A percentile compares a stretch with the other conserved stretches of the same genome.
phyloP scores from a whole-genome alignment of 2,329 filamentous ascomycete genomes.

The Hypocreales sp. region DNA sequence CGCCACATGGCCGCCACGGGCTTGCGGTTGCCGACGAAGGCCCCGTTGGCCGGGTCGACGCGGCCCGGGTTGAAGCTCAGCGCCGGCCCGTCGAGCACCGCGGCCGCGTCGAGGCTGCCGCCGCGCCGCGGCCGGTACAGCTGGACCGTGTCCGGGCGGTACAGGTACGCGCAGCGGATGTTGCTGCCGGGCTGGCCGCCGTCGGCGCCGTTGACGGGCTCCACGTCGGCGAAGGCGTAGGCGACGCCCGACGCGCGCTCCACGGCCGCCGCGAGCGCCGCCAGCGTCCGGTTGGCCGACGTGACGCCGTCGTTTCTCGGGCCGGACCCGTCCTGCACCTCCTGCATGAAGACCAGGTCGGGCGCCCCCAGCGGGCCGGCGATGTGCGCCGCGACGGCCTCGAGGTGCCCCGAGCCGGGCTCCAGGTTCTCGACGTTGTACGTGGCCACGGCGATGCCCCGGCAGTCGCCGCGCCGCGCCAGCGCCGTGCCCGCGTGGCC shows the following conservation, averaged over 20 bases:
- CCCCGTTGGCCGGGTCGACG: constrained; percentile 44
- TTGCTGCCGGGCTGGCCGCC: constrained; percentile 56
- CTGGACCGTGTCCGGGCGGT: constrained; percentile 41
- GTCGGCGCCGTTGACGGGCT: constrained; percentile 42
- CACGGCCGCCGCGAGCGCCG: constrained; percentile 38
- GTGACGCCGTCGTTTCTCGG: constrained; percentile 41
- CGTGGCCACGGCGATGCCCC: constrained; percentile 44
- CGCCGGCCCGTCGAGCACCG: constrained; percentile 35
- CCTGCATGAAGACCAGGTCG: constrained; percentile 53
- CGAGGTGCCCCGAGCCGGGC: constrained; percentile 37
- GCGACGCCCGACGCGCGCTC: constrained; percentile 27
- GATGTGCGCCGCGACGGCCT: constrained; percentile 48
- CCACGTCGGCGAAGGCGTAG: constrained; percentile 46
- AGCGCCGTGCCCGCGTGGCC: constrained; percentile 36
- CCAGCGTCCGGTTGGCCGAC: constrained; percentile 41
- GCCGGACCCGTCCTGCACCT: constrained; percentile 54
- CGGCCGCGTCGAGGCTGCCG: constrained; percentile 34
- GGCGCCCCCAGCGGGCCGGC: constrained; percentile 46
- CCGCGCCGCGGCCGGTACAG: constrained; percentile 46
- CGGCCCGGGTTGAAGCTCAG: constrained; percentile 55
- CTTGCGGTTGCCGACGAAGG: constrained; percentile 48
- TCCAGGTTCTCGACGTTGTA: constrained; percentile 60
- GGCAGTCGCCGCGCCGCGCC: constrained; percentile 37
- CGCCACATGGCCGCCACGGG: constrained; percentile 53
- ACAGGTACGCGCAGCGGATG: constrained; percentile 57